Evolutionary conservation across 306 rosid genomes (phyloP).

Genomic region (Gleditsia sinensis): DNA sequence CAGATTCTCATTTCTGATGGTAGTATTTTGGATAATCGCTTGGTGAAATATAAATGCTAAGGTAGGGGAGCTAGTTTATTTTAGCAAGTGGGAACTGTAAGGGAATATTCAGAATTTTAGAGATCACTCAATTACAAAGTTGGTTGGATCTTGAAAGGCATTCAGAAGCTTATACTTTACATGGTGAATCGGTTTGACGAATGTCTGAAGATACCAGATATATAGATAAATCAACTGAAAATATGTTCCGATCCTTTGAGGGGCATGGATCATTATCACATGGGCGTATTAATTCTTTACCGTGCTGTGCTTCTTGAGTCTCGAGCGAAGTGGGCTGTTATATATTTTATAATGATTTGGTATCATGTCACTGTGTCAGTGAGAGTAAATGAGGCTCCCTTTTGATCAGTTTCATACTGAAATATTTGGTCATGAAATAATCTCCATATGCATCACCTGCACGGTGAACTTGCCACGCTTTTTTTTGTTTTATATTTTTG

Average conservation of each 20-base stretch:
- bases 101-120: conserved; percentile 30
- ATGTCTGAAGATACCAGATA: conserved; percentile 34
- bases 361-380: conserved; percentile 4
- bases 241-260: conserved; percentile 33
- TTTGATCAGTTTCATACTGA: conserved; percentile 7
- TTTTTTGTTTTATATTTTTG: not conserved
- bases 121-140: conserved; percentile 7
- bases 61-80: not conserved
- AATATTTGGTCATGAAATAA: not conserved
- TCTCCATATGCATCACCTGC: not conserved
- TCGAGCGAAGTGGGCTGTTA: conserved; percentile 13
- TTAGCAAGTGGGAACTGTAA: conserved; percentile 29
- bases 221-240: conserved; percentile 20
- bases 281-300: too few relatives aligned
- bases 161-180: conserved; percentile 20
- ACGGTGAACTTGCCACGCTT: not conserved
- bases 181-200: conserved; percentile 37
- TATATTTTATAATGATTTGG: conserved; percentile 27
- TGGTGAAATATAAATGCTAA: not conserved
- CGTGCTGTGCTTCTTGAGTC: not conserved
- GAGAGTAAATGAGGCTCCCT: not conserved
- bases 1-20: conserved; percentile 45
- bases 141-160: conserved; percentile 23
- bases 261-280: conserved; percentile 47
- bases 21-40: conserved; percentile 29